Evolutionary conservation across 768 basidiomycete species (phyloP).

Genomic region (Chlorophyllum brunneum): DNA sequence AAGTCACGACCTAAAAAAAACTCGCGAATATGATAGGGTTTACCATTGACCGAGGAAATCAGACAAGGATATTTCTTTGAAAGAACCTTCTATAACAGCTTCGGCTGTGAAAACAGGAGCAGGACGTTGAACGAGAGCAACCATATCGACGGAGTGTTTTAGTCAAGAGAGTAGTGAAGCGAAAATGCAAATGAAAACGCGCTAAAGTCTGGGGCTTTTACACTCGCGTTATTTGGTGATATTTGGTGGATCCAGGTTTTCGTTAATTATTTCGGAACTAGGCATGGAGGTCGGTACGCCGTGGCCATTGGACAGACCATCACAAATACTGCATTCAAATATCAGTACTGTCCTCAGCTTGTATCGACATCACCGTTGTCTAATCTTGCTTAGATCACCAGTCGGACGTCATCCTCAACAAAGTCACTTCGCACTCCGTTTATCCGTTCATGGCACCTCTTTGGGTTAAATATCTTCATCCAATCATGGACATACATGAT

Average conservation of each 20-base stretch:
- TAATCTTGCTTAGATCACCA: no score
- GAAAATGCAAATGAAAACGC: constrained; percentile 14
- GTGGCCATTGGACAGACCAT: no score
- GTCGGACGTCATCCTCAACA: no score
- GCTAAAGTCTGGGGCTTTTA: neutral
- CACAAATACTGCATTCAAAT: no score
- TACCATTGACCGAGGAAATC: constrained; percentile 84
- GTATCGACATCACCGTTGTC: no score
- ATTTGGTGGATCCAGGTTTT: constrained; percentile 10
- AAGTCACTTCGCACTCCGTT: no score
- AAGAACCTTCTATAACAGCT: constrained; percentile 72
- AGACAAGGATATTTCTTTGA: constrained; percentile 71
- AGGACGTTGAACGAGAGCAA: constrained; percentile 74
- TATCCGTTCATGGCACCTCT: no score
- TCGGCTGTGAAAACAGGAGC: constrained; percentile 78
- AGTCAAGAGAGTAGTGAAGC: neutral
- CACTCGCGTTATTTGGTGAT: constrained; percentile 24
- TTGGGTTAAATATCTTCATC: no score
- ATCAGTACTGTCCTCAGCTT: no score
- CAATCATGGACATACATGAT: no score
- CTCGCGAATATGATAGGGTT: no score
- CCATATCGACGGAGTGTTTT: constrained; percentile 31
- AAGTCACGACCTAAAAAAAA: constrained; percentile 1
- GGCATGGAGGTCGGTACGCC: no score
- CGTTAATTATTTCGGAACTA: neutral